phyloP scores from a whole-genome alignment of 2,329 filamentous ascomycete species.

The Diaporthe amygdali region DNA sequence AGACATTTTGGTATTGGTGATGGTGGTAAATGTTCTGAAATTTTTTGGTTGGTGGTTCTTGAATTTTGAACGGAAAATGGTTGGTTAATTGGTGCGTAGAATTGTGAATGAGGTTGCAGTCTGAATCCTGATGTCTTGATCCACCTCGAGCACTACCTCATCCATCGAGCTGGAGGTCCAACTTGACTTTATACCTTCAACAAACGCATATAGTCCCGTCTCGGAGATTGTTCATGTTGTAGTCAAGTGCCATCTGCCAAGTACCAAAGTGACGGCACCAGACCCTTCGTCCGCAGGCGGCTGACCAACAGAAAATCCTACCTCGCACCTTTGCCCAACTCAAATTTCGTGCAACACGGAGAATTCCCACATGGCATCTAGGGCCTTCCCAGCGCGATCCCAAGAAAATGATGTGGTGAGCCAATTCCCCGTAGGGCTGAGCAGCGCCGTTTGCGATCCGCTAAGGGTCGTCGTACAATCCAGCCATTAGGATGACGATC shows the following conservation, averaged over 20 bases:
- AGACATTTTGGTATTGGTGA: neutral
- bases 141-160: neutral
- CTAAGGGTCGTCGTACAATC: neutral
- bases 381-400: neutral
- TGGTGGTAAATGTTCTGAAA: too few species aligned
- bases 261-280: neutral
- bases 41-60: neutral
- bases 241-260: neutral
- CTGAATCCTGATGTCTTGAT: neutral
- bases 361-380: neutral
- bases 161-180: too few species aligned
- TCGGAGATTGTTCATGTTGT: neutral
- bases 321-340: neutral
- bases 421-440: neutral
- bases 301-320: constrained; percentile 1
- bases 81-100: neutral
- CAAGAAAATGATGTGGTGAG: neutral
- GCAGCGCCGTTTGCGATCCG: neutral
- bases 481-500: neutral
- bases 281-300: neutral
- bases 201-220: neutral
- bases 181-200: neutral
- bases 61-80: too few species aligned
- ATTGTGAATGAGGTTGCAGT: too few species aligned
- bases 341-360: neutral